Evolutionary conservation across 108 stramenopile species (phyloP), one percentile per base, ranked within the genome.

Genomic region (Chaetoceros tenuissimus): DNA sequence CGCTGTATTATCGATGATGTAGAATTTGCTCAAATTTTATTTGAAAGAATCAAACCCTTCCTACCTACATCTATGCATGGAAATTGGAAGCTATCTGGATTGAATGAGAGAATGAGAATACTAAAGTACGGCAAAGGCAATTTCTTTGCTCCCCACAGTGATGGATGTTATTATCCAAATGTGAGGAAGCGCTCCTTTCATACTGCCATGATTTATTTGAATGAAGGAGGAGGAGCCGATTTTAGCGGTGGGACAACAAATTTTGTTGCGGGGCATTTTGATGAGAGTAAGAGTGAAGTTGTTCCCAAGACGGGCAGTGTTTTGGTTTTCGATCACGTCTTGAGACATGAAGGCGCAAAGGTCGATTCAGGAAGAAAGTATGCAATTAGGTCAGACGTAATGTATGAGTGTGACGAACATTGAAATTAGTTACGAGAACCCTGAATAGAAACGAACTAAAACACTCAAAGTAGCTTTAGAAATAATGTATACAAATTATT

Each of bases 61-160:
- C n/a, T n/a, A n/a, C n/a, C n/a, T n/a, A n/a, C n/a, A n/a, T n/a
- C n/a, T n/a, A n/a, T n/a, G n/a, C n/a, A n/a, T n/a, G n/a, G n/a
- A n/a, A n/a, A n/a, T n/a, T n/a, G n/a, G 31, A n/a, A n/a, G n/a
- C n/a, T n/a, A n/a, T n/a, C n/a, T n/a, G 72, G 72, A 1, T 55
- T 69, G 28, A 73, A 73, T 55, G 72, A 73, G 40, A 51, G 72
- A 28, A 22, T 73, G 22, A 49, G 72, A 24, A 52, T 73, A 31
- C 52, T 73, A 13, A 26, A 48, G 34, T 73, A 73, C 34, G 30
- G 44, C 2, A 46, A 57, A 2, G 72, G 72, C 1, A 45, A 69
- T 19, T 69, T 54, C 59, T 73, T 73, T 54, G 58, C 67, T 0
- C 53, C 62, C 46, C 72, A 73, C 54, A 48, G 46, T 31, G 72